phyloP scores from a whole-genome alignment of 1,284 basidiomycete genomes.

The Pseudozyma flocculosa region DNA sequence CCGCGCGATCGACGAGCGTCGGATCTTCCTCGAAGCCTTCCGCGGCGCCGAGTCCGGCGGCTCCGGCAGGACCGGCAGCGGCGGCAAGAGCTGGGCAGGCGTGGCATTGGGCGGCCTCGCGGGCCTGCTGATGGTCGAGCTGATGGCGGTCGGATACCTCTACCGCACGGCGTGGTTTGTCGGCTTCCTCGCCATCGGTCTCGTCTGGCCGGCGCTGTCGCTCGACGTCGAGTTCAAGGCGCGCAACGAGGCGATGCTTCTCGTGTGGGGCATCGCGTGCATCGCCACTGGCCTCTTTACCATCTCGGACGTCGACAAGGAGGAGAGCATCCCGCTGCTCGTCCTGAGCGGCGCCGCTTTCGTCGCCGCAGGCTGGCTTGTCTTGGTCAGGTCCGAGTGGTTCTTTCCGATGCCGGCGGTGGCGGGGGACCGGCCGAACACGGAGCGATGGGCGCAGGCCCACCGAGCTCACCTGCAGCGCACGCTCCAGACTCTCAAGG shows the following conservation, averaged over 20 bases:
- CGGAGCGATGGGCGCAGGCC: conserved; percentile 1
- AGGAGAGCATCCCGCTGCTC: conserved; percentile 63
- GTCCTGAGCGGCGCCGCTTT: conserved; percentile 32
- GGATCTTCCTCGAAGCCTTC: conserved; percentile 15
- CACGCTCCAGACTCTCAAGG: conserved; percentile 28
- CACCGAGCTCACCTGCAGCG: conserved; percentile 18
- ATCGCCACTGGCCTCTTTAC: conserved; percentile 69
- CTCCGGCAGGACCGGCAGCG: not conserved
- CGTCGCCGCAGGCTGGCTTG: conserved; percentile 12
- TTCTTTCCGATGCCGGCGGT: conserved; percentile 13
- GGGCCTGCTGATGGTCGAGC: conserved; percentile 58
- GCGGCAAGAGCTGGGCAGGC: not conserved
- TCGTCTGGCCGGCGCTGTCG: conserved; percentile 64
- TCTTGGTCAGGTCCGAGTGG: conserved; percentile 9
- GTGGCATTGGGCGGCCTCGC: not conserved
- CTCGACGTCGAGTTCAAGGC: conserved; percentile 32
- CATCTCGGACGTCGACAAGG: conserved; percentile 71
- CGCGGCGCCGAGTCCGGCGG: not conserved
- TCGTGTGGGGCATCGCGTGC: conserved; percentile 66
- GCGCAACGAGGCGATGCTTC: conserved; percentile 53
- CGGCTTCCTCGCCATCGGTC: conserved; percentile 68
- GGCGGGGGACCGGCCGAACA: not conserved
- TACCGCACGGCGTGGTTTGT: conserved; percentile 72
- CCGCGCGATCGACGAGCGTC: conserved; percentile 31
- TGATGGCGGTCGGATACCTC: conserved; percentile 69